Percentiles rank a stretch among this genome's conserved stretches.
These are phyloP conservation scores for Dioscorea cayenensis DNA, from an alignment of 116 monocot genomes.

Conservation along the genomic window DNA sequence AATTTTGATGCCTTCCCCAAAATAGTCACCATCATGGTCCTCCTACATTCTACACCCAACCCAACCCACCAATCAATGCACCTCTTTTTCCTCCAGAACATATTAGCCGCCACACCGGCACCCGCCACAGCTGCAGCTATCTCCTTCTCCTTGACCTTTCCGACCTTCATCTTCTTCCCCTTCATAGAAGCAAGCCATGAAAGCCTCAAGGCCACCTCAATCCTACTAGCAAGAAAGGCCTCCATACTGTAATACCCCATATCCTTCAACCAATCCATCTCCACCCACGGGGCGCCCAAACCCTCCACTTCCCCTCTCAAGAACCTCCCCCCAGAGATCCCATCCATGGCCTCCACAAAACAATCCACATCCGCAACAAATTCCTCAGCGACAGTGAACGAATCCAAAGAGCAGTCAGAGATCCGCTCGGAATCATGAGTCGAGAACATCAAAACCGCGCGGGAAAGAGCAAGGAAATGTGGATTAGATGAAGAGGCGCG, in stretches of 20 bases:
- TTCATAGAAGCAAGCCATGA: slow-evolving; percentile 32
- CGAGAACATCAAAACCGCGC: slow-evolving; percentile 46
- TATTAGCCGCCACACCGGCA: slow-evolving; percentile 50
- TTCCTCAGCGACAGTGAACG: slow-evolving; percentile 50
- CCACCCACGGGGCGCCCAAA: slow-evolving; percentile 39
- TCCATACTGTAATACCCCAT: slow-evolving; percentile 86
- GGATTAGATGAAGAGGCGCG: slow-evolving; percentile 22
- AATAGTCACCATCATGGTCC: slow-evolving; percentile 32
- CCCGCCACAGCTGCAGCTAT: background rate
- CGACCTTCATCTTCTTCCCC: slow-evolving; percentile 30
- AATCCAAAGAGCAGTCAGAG: slow-evolving; percentile 23
- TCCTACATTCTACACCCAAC: slow-evolving; percentile 44
- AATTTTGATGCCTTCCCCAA: slow-evolving; percentile 45
- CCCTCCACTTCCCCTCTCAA: slow-evolving; percentile 46
- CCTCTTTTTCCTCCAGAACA: slow-evolving; percentile 89
- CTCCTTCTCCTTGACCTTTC: background rate
- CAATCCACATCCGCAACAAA: slow-evolving; percentile 49
- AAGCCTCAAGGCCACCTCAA: slow-evolving; percentile 40
- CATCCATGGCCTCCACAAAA: slow-evolving; percentile 81
- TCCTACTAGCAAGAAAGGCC: slow-evolving; percentile 46
- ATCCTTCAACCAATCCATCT: slow-evolving; percentile 76
- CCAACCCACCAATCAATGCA: slow-evolving; percentile 85
- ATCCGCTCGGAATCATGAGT: slow-evolving; percentile 12
- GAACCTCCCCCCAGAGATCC: slow-evolving; percentile 64
- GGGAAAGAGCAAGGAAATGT: slow-evolving; percentile 13